Base-by-base conservation (phyloP, 441 rosid genomes). In the Capsella rubella region DNA sequence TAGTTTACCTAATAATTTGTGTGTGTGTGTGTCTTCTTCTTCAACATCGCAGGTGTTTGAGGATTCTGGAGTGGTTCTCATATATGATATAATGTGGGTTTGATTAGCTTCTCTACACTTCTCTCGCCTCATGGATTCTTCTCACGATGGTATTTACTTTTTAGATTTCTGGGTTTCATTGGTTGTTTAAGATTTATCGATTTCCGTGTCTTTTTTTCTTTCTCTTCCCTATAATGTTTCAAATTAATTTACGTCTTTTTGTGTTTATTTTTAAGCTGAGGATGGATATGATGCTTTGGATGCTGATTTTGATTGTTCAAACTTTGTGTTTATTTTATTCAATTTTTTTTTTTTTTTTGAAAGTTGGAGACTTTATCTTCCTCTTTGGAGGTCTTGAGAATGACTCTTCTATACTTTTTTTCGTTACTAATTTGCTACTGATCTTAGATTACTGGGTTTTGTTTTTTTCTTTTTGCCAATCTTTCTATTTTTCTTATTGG, bases 21-120 rank as follows among this genome's bases (percentile, higher is more conserved):
- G 18, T 4, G 9, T 55, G 25, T 21, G 25, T 21, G 25, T 3
- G 0, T 37, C 14, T 4, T 59, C 40, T 25, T 56, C 16, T 70
- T 39, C 9, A 15, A 46, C 42, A 78, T 79, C 79, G 82, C 91
- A 89, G 42, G 96, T 84, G 28, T 78, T 78, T 73, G 71, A 73
- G 67, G 77, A 77, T 50, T 67, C 21, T 78, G 59, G 69, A 7
- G 78, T 50, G n/a, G 71, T 67, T 81, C 56, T 81, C 56, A 78
- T 76, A 79, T 76, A 32, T 74, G 55, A 82, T 85, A 82, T 85
- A 86, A 90, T 89, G 91, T 83, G 83, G 80, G 80, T 79, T 77
- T 75, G 81, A 85, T 82, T 79, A 72, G 77, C 18, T 60, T 66
- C 45, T 31, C 32, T 63, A 32, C 52, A 47, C 31, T 37, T 75